phyloP scores from a whole-genome alignment of 179 eudicot genomes.

The Patellifolia procumbens region DNA sequence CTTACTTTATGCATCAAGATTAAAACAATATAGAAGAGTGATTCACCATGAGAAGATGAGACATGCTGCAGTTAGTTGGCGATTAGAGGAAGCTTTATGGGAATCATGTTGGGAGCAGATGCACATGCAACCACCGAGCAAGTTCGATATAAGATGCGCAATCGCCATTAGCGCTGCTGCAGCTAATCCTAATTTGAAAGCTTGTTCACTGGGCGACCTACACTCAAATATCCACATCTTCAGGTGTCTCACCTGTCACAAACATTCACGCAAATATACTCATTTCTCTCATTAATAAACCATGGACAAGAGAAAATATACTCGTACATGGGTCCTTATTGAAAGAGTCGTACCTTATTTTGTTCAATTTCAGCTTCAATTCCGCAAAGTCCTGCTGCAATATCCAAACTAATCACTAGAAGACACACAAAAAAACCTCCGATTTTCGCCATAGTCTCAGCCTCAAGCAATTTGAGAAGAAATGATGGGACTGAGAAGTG shows the following conservation, averaged over 20 bases:
- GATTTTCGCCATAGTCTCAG: slow-evolving; percentile 39
- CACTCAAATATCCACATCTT: slow-evolving; percentile 77
- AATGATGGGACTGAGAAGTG: background rate
- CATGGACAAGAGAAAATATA: too few relatives aligned
- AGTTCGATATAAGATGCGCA: slow-evolving; percentile 60
- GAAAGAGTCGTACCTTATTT: slow-evolving; percentile 63
- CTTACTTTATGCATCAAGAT: too few relatives aligned
- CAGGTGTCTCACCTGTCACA: slow-evolving; percentile 54
- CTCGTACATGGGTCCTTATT: too few relatives aligned
- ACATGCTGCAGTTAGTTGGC: slow-evolving; percentile 58
- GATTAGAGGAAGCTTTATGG: slow-evolving; percentile 43
- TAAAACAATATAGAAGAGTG: background rate
- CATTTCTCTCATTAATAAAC: background rate
- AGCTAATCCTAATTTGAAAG: slow-evolving; percentile 55
- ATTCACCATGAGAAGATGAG: slow-evolving; percentile 61
- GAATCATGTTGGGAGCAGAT: slow-evolving; percentile 45
- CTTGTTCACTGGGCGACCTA: slow-evolving; percentile 66
- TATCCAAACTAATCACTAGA: slow-evolving; percentile 53
- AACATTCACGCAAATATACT: background rate
- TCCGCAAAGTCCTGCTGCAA: slow-evolving; percentile 67
- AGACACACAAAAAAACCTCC: slow-evolving; percentile 55
- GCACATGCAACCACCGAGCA: slow-evolving; percentile 60
- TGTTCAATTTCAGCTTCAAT: slow-evolving; percentile 72
- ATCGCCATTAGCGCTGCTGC: slow-evolving; percentile 55
- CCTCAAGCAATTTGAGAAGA: background rate